Base-by-base conservation (phyloP, 2,329 filamentous ascomycete genomes). In the Cladophialophora psammophila region DNA sequence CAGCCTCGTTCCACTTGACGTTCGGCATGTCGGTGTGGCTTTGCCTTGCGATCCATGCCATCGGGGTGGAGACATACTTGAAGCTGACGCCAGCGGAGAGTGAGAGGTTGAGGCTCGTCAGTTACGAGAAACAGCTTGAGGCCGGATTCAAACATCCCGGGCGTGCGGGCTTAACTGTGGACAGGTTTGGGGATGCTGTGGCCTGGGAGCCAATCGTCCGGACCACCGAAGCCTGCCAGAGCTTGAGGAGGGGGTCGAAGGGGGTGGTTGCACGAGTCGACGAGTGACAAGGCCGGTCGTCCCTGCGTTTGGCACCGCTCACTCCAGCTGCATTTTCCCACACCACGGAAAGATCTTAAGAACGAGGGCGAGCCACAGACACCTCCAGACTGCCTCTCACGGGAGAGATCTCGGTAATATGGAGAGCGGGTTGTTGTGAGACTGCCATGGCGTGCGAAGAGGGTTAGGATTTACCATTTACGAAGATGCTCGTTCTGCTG, bases 21-120 rank as follows among this genome's bases (percentile, higher is more conserved):
- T 89, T 88, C 67, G 86, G 85, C 3, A 80, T 83, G 71, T 81
- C 83, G 0, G 63, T 83, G 1, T 89, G 85, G 84, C 62, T 89
- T 5, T 81, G 85, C 0, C 71, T 88, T 1, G 68, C 80, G 0
- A 58, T 89, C 1, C 87, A 90, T 70, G 78, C 77, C 9, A 58
- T 85, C 20, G 81, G 80, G 0, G 77, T 83, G 0, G 85, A 87
- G 73, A 42, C 84, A 45, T 85, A 85, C 64, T 75, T 88, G 26
- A 77, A 74, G 2, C 74, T 87, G 20, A 89, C 87, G 0, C 85
- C 86, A 0, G 79, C 75, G 12, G 87, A 89, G 71, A 77, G 78
- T 0, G 79, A 87, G 53, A 78, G 87, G 5, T 75, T 89, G 55
- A 80, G 86, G 10, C 78, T 81, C n/a, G 79, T 88, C 1, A 86